These are phyloP conservation scores for Fraxinus excelsior DNA, from an alignment of 257 asterid species.

Conservation along the genomic window DNA sequence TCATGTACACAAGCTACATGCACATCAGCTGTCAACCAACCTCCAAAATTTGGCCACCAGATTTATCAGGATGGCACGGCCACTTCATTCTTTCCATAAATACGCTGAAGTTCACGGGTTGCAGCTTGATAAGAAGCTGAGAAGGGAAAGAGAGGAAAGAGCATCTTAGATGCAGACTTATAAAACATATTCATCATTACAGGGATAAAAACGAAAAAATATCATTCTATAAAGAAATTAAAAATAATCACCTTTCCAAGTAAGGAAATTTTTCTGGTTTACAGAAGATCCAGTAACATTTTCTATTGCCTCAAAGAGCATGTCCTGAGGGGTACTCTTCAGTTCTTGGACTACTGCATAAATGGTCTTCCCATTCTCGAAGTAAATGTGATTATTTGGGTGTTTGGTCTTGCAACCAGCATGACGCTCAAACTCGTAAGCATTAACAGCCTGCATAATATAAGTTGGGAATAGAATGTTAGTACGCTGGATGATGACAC, in stretches of 20 bases:
- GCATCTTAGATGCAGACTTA: not conserved
- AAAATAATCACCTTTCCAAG: conserved; percentile 67
- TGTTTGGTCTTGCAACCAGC: conserved; percentile 83
- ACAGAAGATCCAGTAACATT: conserved; percentile 58
- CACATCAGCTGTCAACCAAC: conserved; percentile 34
- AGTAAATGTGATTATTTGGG: conserved; percentile 78
- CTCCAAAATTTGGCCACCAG: conserved; percentile 12
- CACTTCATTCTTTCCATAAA: conserved; percentile 51
- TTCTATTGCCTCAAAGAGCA: conserved; percentile 59
- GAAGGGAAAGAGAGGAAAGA: conserved; percentile 16
- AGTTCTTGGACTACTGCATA: conserved; percentile 73
- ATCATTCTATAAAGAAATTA: conserved; percentile 3
- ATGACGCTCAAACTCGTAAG: conserved; percentile 79
- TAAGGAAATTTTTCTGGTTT: conserved; percentile 55
- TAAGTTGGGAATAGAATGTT: conserved; percentile 22
- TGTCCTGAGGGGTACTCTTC: conserved; percentile 61
- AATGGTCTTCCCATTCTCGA: conserved; percentile 74
- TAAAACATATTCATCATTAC: not conserved
- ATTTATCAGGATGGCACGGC: conserved; percentile 38
- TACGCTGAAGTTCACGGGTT: conserved; percentile 57
- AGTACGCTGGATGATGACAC: conserved; percentile 13
- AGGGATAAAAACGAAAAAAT: not conserved
- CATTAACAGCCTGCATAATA: conserved; percentile 54
- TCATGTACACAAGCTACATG: conserved; percentile 29
- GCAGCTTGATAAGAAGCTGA: conserved; percentile 72